Percentiles rank a stretch among this genome's conserved stretches.
Evolutionary conservation across 2,329 filamentous ascomycete genomes (phyloP).

Genomic region (Sporothrix dimorphospora): DNA sequence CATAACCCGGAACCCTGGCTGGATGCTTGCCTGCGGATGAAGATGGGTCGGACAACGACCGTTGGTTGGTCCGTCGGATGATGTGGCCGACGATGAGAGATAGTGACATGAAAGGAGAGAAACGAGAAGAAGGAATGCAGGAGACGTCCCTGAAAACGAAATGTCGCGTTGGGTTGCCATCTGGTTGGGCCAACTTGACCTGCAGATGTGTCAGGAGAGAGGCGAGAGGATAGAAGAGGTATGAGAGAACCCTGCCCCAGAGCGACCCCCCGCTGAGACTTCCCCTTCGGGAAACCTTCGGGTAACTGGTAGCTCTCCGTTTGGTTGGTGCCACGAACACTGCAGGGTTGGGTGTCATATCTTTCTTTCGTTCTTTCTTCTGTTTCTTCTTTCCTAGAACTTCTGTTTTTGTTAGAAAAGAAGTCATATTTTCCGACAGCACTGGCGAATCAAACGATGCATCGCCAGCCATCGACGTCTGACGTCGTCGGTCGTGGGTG

Average conservation of each 20-base stretch:
- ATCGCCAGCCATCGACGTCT: background rate
- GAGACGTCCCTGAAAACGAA: background rate
- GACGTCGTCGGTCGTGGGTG: background rate
- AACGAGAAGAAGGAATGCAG: background rate
- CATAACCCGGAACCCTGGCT: no score
- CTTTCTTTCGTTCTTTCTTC: background rate
- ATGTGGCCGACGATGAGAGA: no score
- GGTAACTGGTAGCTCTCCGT: conserved; percentile 2
- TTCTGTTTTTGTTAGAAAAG: background rate
- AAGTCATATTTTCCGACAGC: background rate
- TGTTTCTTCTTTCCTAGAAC: background rate
- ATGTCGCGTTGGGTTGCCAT: conserved; percentile 9
- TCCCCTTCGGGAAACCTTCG: background rate
- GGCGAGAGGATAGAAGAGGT: no score
- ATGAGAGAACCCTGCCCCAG: no score
- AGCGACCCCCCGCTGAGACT: no score
- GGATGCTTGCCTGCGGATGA: no score
- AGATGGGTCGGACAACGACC: no score
- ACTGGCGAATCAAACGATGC: background rate
- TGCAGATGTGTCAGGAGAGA: no score
- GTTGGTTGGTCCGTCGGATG: no score
- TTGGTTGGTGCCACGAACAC: conserved; percentile 24
- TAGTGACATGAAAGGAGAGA: no score
- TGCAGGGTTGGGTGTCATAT: conserved; percentile 3
- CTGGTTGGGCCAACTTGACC: conserved; percentile 4